Evolutionary conservation across 441 rosid genomes (phyloP), one percentile per base, ranked within the genome.

Genomic region (Mallotus repandus): DNA sequence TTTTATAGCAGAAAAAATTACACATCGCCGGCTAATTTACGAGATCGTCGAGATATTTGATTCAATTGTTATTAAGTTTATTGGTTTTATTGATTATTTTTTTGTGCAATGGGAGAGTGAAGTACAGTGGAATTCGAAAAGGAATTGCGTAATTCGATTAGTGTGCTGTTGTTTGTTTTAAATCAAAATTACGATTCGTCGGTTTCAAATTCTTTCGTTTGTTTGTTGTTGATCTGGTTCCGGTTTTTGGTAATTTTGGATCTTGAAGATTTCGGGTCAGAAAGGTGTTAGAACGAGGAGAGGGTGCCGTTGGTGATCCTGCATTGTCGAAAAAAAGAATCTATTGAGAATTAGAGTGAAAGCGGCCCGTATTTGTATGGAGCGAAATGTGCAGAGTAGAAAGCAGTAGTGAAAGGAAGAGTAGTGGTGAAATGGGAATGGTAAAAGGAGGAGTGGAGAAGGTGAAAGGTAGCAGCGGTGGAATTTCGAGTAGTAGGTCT

Each of bases 371-470:
- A 56, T 45, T 75, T 79, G 72, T 45, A 75, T 57, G 81, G 67
- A 72, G 75, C 53, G 18, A 43, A 74, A 91, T 87, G 94, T 89
- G 96, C 83, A 86, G 82, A 72, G 72, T 77, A 64, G 94, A 86
- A 49, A 83, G 72, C 70, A 76, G 75, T 68, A 29, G 32, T 29
- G 72, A 81, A 55, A 68, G 53, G 46, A 72, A 54, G 68, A 48
- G 77, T 19, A 49, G 72, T n/a, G 70, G 32, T 29, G 32, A 69
- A 68, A 63, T 21, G 84, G 78, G 65, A 71, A 89, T 84, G 88
- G 90, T 88, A 76, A 69, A 78, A 38, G 73, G 83, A 74, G 86
- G 79, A 55, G 76, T 58, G 45, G 82, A 81, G 85, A 82, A 68
- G 76, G 82, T 68, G 59, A 60, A 72, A 74, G 69, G 38, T 21